Evolutionary conservation across 2,329 filamentous ascomycete genomes (phyloP).

Genomic region (Cytospora piceicola): DNA sequence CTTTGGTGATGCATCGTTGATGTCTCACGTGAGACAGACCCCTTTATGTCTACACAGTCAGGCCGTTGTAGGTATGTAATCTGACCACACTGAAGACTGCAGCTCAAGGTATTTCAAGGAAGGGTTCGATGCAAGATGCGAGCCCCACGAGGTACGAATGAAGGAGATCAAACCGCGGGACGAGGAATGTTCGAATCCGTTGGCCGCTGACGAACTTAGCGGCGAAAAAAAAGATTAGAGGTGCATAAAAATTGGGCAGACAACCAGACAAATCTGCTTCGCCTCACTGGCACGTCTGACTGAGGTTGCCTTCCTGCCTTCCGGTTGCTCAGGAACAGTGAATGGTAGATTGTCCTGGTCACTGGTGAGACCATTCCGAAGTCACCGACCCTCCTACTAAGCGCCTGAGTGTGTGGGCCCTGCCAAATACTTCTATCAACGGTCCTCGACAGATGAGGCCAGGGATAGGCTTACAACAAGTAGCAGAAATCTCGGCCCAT

Average conservation of each 20-base stretch:
- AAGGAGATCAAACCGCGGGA: neutral
- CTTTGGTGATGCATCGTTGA: constrained; percentile 5
- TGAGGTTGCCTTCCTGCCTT: neutral
- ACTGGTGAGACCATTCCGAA: neutral
- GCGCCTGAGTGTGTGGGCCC: neutral
- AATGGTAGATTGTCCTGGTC: neutral
- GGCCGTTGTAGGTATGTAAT: neutral
- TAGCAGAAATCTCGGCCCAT: neutral
- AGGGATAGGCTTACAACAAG: neutral
- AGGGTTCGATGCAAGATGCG: neutral
- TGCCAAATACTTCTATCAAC: neutral
- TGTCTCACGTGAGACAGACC: neutral
- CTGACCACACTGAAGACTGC: neutral
- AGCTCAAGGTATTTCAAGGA: neutral
- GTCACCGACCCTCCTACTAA: neutral
- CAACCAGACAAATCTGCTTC: constrained; percentile 24
- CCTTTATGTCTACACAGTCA: neutral
- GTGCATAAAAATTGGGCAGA: constrained; percentile 1
- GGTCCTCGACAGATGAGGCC: neutral
- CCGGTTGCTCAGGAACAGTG: neutral
- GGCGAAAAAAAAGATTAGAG: constrained; percentile 3
- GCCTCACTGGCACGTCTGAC: constrained; percentile 28
- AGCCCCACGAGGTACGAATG: neutral
- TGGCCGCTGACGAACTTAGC: neutral
- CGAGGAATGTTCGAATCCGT: neutral